Evolutionary conservation across 768 basidiomycete genomes (phyloP).

Genomic region (Podaxis sp.): DNA sequence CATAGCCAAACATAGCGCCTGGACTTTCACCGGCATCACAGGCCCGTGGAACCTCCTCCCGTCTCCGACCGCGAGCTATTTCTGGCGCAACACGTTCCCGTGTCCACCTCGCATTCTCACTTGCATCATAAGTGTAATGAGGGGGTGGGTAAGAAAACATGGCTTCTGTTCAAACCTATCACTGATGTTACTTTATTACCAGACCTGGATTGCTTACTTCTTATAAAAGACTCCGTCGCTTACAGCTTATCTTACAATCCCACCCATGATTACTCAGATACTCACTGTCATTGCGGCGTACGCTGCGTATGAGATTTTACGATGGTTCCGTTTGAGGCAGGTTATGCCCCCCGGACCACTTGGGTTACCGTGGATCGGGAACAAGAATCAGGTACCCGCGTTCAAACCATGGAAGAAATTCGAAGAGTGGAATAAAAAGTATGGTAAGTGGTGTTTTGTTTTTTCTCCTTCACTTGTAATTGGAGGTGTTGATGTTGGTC

Average conservation of each 20-base stretch:
- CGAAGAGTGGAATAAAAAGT: slow-evolving; percentile 39
- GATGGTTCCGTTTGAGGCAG: slow-evolving; percentile 27
- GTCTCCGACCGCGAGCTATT: neutral
- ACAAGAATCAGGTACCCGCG: slow-evolving; percentile 38
- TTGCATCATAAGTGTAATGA: neutral
- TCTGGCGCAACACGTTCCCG: neutral
- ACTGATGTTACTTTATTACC: neutral
- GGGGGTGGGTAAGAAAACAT: neutral
- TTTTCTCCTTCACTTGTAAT: too few relatives aligned
- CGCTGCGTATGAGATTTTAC: slow-evolving; percentile 19
- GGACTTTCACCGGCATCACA: neutral
- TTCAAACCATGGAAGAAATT: slow-evolving; percentile 47
- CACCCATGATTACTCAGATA: neutral
- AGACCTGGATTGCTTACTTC: neutral
- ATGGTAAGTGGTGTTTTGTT: slow-evolving; percentile 27
- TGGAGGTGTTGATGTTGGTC: neutral
- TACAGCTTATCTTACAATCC: neutral
- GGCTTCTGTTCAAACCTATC: neutral
- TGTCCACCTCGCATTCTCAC: neutral
- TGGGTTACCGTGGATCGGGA: slow-evolving; percentile 41
- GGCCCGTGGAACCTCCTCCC: neutral
- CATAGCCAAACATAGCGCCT: neutral
- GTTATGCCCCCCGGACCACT: slow-evolving; percentile 43
- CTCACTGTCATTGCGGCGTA: slow-evolving; percentile 12
- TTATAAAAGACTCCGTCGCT: neutral